Evolutionary conservation across 371 early-diverging fungal species (phyloP).

Genomic region (Syncephalastrum monosporum): DNA sequence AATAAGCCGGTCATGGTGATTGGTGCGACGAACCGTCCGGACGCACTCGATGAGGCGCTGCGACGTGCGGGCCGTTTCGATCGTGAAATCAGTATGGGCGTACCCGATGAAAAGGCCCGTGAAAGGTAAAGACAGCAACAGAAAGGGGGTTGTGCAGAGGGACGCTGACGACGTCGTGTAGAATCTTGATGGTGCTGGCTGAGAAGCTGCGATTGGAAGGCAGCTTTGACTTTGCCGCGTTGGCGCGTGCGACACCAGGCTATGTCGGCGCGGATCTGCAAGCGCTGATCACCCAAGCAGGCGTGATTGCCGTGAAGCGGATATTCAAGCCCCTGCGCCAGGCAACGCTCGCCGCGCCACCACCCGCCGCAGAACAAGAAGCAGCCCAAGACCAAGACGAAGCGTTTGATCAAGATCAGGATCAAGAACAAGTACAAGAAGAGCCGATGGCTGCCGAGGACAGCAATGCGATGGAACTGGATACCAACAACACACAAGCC

Average conservation of each 20-base stretch:
- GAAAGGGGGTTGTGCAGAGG: background rate
- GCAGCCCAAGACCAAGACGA: conserved; percentile 6
- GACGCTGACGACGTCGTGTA: conserved; percentile 14
- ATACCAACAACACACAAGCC: conserved; percentile 25
- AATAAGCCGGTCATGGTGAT: conserved; percentile 95
- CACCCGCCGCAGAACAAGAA: conserved; percentile 20
- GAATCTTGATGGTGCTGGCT: conserved; percentile 90
- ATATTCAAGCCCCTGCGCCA: conserved; percentile 78
- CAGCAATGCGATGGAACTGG: conserved; percentile 39
- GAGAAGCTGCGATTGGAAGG: conserved; percentile 85
- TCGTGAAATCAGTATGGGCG: conserved; percentile 95
- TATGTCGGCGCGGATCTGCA: conserved; percentile 99
- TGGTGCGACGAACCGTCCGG: conserved; percentile 99
- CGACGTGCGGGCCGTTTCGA: conserved; percentile 99
- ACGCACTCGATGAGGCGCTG: conserved; percentile 96
- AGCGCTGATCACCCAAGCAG: conserved; percentile 96
- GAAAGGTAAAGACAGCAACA: conserved; percentile 62
- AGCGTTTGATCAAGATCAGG: too few relatives aligned
- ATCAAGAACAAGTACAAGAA: conserved; percentile 31
- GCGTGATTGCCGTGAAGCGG: conserved; percentile 92
- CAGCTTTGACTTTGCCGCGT: conserved; percentile 82
- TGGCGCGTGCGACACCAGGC: conserved; percentile 97
- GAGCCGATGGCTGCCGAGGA: conserved; percentile 22
- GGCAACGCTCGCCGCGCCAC: conserved; percentile 29
- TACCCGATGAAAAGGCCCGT: conserved; percentile 95